A percentile compares a stretch with the other conserved stretches of the same genome.
These are phyloP conservation scores for Paradendryphiella salina DNA, from an alignment of 2,329 filamentous ascomycete genomes.

Conservation along the genomic window DNA sequence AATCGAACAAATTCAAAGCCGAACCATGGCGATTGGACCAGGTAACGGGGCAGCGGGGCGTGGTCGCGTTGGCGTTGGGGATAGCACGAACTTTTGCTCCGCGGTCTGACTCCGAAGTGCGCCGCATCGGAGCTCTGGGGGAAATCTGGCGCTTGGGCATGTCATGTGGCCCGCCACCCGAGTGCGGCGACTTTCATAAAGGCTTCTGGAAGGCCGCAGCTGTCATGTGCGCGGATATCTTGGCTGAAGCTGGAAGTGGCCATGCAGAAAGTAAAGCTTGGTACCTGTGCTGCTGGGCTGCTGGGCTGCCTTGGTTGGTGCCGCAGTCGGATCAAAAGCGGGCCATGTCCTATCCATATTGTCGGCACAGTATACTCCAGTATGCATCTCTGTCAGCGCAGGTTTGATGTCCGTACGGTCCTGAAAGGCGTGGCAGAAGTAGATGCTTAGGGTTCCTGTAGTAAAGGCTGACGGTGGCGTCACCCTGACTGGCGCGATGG, in stretches of 20 bases:
- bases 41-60: background rate
- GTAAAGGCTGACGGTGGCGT: background rate
- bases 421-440: background rate
- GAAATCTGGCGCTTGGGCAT: slow-evolving; percentile 24
- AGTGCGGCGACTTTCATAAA: slow-evolving; percentile 15
- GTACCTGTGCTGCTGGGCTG: background rate
- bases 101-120: slow-evolving; percentile 16
- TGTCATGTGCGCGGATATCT: background rate
- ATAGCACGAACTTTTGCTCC: slow-evolving; percentile 18
- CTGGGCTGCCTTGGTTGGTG: too few relatives aligned
- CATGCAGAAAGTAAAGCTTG: background rate
- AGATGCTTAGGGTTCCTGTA: background rate
- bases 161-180: slow-evolving; percentile 9
- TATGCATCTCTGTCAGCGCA: background rate
- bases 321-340: slow-evolving; percentile 1
- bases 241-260: background rate
- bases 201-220: slow-evolving; percentile 7
- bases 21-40: slow-evolving; percentile 21
- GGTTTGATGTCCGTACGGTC: background rate
- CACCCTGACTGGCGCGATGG: background rate
- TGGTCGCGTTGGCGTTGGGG: slow-evolving; percentile 18
- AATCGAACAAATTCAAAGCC: slow-evolving; percentile 19
- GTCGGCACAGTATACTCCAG: background rate
- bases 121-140: slow-evolving; percentile 16
- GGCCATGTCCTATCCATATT: background rate